Base-by-base conservation (phyloP, 106 monocot species). In the Acanthochlamys bracteata region DNA sequence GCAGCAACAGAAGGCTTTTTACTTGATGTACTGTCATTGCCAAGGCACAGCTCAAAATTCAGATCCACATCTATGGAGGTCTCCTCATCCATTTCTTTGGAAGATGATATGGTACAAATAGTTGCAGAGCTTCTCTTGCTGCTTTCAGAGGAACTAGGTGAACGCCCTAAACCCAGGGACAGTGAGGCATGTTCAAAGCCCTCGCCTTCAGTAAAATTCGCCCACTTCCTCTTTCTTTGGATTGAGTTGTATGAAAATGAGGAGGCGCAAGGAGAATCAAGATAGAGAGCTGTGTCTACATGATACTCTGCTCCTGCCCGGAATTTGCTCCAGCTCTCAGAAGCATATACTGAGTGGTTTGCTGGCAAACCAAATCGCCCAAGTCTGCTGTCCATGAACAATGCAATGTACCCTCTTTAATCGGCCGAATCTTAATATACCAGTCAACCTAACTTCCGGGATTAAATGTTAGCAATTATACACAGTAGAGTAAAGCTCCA, bases 61-160 rank as follows among this genome's bases (percentile, higher is more conserved):
- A 80, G 39, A 26, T 59, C 80, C 49, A 84, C 43, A 63, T 80
- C 84, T 51, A 66, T 59, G 8, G 67, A 71, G 16, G 71, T 74
- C 17, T 67, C 77, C 45, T 68, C 60, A 59, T 79, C 76, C 46
- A 27, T 42, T 59, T 80, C 80, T 54, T 70, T 80, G 16, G 75
- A 67, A 15, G 83, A 75, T 51, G 84, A 77, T 58, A 77, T 26
- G 25, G 79, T 70, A 52, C 76, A 76, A 23, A 57, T 64, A 25
- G 76, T 80, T 62, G 53, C 67, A 6, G 71, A 72, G 60, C 67
- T 73, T 39, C 56, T 60, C 53, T 73, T 80, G 67, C 80, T 77
- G 40, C 59, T 72, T 45, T 77, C 73, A 20, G 80, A 80, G 16
- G 80, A 74, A 66, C 74, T 74, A 33, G 77, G 69, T 41, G 80